Evolutionary conservation across 1,284 basidiomycete species (phyloP).

Genomic region (Takashimella tepidaria): DNA sequence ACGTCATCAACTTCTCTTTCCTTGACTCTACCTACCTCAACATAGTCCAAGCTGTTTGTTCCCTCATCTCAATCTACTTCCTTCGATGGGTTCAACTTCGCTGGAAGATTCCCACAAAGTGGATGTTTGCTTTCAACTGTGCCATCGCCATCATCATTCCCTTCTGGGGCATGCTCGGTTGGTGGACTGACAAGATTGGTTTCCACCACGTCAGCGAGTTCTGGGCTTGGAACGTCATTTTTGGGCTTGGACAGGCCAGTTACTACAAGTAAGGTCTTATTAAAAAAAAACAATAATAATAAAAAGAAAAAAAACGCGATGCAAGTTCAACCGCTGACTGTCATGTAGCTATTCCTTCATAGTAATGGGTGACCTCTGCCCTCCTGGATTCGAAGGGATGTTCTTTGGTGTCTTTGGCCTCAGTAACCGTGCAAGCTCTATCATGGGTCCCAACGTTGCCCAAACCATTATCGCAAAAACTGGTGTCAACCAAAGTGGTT

Average conservation of each 20-base stretch:
- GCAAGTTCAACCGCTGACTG: too few species aligned
- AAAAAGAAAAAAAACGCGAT: too few species aligned
- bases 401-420: conserved; percentile 78
- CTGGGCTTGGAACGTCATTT: conserved; percentile 66
- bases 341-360: conserved; percentile 50
- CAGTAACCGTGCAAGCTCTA: conserved; percentile 72
- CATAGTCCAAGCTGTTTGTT: conserved; percentile 64
- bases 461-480: conserved; percentile 60
- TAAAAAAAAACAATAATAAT: too few species aligned
- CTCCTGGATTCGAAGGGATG: conserved; percentile 74
- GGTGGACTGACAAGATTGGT: conserved; percentile 68
- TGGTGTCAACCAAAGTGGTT: conserved; percentile 58
- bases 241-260: conserved; percentile 74
- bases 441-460: conserved; percentile 75
- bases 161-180: conserved; percentile 79
- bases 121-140: conserved; percentile 66
- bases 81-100: conserved; percentile 77
- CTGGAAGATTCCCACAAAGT: conserved; percentile 56
- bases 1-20: conserved; percentile 67
- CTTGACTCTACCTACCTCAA: conserved; percentile 71
- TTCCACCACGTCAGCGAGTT: conserved; percentile 81
- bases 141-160: conserved; percentile 70
- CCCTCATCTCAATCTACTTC: conserved; percentile 54
- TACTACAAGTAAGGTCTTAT: too few species aligned
- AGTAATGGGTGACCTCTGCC: conserved; percentile 62